A percentile compares a stretch with the other conserved stretches of the same genome.
Conservation (phyloP, 176 grass and related monocot genomes). For the Otatea glauca region DNA sequence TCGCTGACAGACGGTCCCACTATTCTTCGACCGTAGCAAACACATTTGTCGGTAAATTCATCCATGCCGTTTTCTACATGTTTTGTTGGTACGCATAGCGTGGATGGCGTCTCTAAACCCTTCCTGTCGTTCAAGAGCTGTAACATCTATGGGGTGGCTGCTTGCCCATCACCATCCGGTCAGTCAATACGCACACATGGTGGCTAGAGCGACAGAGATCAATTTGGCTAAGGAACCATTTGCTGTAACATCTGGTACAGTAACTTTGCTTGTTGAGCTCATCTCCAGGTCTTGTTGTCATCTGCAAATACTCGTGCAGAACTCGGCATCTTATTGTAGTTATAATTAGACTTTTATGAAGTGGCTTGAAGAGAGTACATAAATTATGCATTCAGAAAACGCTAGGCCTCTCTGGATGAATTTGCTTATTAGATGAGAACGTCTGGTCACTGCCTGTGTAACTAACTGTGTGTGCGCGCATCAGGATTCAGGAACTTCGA, state of each 20-base stretch:
- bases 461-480: not conserved
- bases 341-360: not conserved
- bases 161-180: not conserved
- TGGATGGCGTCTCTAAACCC: too few species aligned
- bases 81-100: too few species aligned
- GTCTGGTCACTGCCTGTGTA: not conserved
- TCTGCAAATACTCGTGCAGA: not conserved
- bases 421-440: not conserved
- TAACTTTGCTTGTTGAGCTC: not conserved
- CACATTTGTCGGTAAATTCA: too few species aligned
- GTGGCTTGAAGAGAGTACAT: not conserved
- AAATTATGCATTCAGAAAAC: not conserved
- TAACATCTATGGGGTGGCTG: not conserved
- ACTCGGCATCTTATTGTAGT: not conserved
- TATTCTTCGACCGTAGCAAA: not conserved
- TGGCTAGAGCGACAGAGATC: not conserved
- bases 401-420: not conserved
- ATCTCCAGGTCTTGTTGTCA: not conserved
- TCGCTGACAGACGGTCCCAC: not conserved
- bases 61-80: too few species aligned
- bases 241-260: slow-evolving; percentile 29
- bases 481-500: not conserved
- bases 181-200: not conserved
- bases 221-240: slow-evolving; percentile 27
- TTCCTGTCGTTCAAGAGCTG: not conserved